Base-by-base conservation (phyloP, 2,329 filamentous ascomycete species). In the Emergomyces orientalis region DNA sequence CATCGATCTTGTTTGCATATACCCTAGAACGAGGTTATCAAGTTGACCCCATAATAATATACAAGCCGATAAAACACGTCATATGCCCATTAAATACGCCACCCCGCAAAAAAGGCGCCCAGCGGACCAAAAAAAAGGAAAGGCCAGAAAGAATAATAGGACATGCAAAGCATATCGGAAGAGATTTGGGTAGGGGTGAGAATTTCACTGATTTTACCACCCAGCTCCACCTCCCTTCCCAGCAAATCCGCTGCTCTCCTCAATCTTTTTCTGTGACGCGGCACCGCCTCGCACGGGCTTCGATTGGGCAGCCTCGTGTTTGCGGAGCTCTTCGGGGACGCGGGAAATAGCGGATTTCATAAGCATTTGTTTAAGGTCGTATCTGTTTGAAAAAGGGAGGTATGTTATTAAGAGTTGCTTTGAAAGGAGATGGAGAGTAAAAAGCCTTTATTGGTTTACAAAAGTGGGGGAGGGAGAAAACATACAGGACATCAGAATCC, bases 311-410 rank as follows among this genome's bases (percentile, higher is more conserved):
- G 90, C 88, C 76, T 96, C 91, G 72, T 97, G 92, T 69, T 92
- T 87, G 71, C 89, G 82, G 68, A 97, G 76, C 76, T 97, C 94
- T 68, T 99, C 94, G 0, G 94, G 92, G 32, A 99, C 89, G 72
- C 90, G 88, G 2, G 88, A 92, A 27, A 97, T 90, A 13, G 85
- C 82, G 66, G 89, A 94, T 84, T 97, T 97, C 71, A 84, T 87
- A 39, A 99, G 84, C 85, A 99, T 97, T 80, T 97, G 91, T 78
- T 91, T 93, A 66, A 99, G 80, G 73, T 99, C 94, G 75, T 96
- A 82, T 75, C 78, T 80, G 61, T 34, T 45, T 57, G 32, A 51
- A 56, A 56, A n/a, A 62, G 13, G 49, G 11, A 22, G 22, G 17
- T 6, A 56, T 39, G 22, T 62, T 71, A 65, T 71, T 69, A 63